These are phyloP conservation scores for Fonsecaea multimorphosa DNA, from an alignment of 2,329 filamentous ascomycete species.

Conservation along the genomic window DNA sequence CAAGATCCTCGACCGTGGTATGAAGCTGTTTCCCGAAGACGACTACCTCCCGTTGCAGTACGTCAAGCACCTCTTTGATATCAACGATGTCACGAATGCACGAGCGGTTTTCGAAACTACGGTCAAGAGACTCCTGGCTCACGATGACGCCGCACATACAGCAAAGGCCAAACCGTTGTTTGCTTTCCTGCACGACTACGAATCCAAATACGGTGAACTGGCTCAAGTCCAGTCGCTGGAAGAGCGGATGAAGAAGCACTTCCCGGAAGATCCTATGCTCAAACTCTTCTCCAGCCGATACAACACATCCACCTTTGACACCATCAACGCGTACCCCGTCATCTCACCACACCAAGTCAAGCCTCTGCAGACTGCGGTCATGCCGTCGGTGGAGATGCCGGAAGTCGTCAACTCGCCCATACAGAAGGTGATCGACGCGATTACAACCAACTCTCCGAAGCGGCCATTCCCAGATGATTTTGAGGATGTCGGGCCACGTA, in stretches of 20 bases:
- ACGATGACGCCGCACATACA: conserved; percentile 70
- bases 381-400: conserved; percentile 40
- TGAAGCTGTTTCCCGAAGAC: conserved; percentile 91
- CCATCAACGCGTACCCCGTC: conserved; percentile 78
- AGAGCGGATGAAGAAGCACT: conserved; percentile 90
- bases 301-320: conserved; percentile 76
- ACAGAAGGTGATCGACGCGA: conserved; percentile 46
- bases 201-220: conserved; percentile 91
- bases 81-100: conserved; percentile 93
- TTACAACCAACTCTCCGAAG: conserved; percentile 54
- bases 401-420: conserved; percentile 45
- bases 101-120: conserved; percentile 95
- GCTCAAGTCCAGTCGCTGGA: conserved; percentile 90
- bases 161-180: conserved; percentile 84
- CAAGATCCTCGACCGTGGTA: conserved; percentile 94
- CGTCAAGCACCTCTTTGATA: conserved; percentile 89
- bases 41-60: conserved; percentile 94
- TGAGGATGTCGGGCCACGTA: conserved; percentile 75
- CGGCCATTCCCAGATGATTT: conserved; percentile 73
- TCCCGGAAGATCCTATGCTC: conserved; percentile 81
- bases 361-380: conserved; percentile 61
- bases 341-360: conserved; percentile 82
- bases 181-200: conserved; percentile 91
- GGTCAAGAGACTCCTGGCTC: conserved; percentile 75
- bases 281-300: conserved; percentile 78